Evolutionary conservation across 2,329 filamentous ascomycete genomes (phyloP).

Genomic region (Huntiella decipiens): DNA sequence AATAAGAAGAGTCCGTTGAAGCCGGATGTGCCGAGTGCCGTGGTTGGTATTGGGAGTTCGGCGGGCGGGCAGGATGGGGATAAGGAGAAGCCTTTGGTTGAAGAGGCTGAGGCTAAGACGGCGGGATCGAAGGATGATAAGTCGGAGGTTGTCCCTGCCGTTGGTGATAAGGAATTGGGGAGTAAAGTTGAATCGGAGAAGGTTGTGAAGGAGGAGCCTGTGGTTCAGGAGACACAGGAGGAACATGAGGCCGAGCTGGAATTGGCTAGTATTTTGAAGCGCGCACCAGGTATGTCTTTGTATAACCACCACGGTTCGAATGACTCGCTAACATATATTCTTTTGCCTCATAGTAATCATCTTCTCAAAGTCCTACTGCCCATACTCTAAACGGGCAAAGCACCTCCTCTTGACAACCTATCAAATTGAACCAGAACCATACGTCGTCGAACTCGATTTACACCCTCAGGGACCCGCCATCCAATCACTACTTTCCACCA

Average conservation of each 20-base stretch:
- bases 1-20: slow-evolving; percentile 45
- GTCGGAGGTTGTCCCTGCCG: slow-evolving; percentile 17
- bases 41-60: slow-evolving; percentile 40
- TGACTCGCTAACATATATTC: slow-evolving; percentile 1
- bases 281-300: slow-evolving; percentile 52
- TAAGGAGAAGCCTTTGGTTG: slow-evolving; percentile 16
- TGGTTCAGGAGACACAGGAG: slow-evolving; percentile 30
- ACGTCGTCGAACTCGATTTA: slow-evolving; percentile 76
- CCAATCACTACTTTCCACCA: slow-evolving; percentile 51
- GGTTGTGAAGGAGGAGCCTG: slow-evolving; percentile 18
- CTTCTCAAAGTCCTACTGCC: slow-evolving; percentile 91
- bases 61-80: slow-evolving; percentile 33
- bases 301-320: slow-evolving; percentile 4
- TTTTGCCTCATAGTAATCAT: slow-evolving; percentile 50
- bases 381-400: slow-evolving; percentile 71
- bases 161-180: slow-evolving; percentile 38
- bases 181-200: slow-evolving; percentile 3
- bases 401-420: slow-evolving; percentile 68
- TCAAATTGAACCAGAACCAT: slow-evolving; percentile 60
- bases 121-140: slow-evolving; percentile 15
- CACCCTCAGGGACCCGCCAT: slow-evolving; percentile 56
- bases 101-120: slow-evolving; percentile 25
- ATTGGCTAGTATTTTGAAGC: slow-evolving; percentile 63
- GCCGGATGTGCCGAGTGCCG: slow-evolving; percentile 36
- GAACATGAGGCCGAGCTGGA: slow-evolving; percentile 49